Base-by-base conservation (phyloP, 2,329 filamentous ascomycete genomes). In the Colletotrichum tropicale region DNA sequence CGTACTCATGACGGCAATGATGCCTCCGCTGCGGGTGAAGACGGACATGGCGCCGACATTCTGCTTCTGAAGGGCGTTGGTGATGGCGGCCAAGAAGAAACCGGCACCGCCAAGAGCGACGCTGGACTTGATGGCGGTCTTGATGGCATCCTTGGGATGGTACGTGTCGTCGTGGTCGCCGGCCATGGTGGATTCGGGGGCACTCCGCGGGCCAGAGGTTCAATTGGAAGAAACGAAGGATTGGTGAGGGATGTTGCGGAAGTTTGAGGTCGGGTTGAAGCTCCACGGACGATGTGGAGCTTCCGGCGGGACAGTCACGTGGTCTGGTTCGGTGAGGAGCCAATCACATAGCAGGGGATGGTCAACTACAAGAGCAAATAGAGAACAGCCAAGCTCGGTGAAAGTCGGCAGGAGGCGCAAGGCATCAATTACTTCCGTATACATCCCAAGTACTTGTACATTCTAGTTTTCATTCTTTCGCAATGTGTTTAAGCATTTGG, bases 11-110 rank as follows among this genome's bases (percentile, higher is more conserved):
- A 76, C 38, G 52, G 68, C 94, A 82, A 96, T 94, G 66, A 93
- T 93, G 82, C 93, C 89, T 79, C 96, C 96, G 73, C 93, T 93
- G 81, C 92, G 92, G 62, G 94, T 94, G 83, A 98, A 93, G 81
- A 98, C 90, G 79, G 94, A 94, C 88, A 93, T 91, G 77, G 93
- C 90, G 80, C 96, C 95, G 79, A 97, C 89, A 85, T 98, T 98
- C 83, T 92, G 90, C 88, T 93, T 96, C 71, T 93, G 90, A 80
- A 98, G 90, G 75, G 96, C 95, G 88, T 98, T 98, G 88, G 96
- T 94, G 79, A 98, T 90, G 71, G 94, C 93, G 66, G 95, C 94
- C 76, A 94, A 84, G 85, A 95, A 90, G 82, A 94, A 87, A 80
- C 96, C 96, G 76, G 91, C 90, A 75, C 88, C 87, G 81, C 92